Conservation (phyloP, 768 basidiomycete species). For the Xerocomus spinulosus region DNA sequence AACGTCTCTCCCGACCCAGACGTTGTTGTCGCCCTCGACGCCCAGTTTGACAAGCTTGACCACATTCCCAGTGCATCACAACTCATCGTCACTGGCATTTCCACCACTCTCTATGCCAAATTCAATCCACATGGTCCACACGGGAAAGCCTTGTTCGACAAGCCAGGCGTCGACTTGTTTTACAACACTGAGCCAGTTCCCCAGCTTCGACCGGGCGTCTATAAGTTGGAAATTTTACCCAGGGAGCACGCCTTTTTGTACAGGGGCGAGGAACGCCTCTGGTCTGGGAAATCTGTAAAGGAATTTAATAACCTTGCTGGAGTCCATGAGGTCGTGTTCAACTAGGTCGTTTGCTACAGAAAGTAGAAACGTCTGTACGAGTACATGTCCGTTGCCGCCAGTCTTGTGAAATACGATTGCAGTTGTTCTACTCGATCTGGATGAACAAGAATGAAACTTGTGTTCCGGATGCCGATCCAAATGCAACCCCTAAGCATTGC, state of each 20-base stretch:
- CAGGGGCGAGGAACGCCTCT: not conserved
- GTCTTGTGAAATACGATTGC: too few relatives aligned
- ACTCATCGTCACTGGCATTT: not conserved
- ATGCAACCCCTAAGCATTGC: too few relatives aligned
- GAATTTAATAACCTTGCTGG: not conserved
- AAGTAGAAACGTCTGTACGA: not conserved
- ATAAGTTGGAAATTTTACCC: not conserved
- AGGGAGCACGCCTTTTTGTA: not conserved
- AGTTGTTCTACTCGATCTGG: too few relatives aligned
- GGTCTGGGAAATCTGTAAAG: not conserved
- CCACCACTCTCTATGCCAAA: not conserved
- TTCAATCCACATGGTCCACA: not conserved
- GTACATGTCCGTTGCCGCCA: too few relatives aligned
- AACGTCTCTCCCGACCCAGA: not conserved
- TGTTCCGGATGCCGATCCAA: too few relatives aligned
- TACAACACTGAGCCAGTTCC: not conserved
- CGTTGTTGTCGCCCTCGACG: not conserved
- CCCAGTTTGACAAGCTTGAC: not conserved
- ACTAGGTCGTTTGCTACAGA: not conserved
- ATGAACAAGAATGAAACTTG: too few relatives aligned
- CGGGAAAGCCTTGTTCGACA: not conserved
- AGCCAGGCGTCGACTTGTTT: not conserved
- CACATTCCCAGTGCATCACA: not conserved
- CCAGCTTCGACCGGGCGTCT: not conserved
- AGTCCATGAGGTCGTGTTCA: not conserved